Evolutionary conservation across 2,329 filamentous ascomycete species (phyloP).

Genomic region (Pseudopithomyces chartarum): DNA sequence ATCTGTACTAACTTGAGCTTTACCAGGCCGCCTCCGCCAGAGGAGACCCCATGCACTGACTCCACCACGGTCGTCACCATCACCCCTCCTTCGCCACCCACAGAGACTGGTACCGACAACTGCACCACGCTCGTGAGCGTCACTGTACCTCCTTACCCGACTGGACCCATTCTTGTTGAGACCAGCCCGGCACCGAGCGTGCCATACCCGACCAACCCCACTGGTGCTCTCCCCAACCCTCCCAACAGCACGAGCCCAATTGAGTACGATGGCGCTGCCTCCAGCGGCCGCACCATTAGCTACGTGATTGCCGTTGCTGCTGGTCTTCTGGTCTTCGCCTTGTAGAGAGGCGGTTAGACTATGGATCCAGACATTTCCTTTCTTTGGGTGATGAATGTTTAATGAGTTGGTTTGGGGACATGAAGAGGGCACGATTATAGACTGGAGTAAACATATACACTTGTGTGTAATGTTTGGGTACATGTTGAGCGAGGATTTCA

Average conservation of each 20-base stretch:
- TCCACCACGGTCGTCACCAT: slow-evolving; percentile 12
- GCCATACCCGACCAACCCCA: slow-evolving; percentile 26
- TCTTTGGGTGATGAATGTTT: slow-evolving; percentile 1
- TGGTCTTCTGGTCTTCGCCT: slow-evolving; percentile 30
- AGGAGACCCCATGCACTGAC: background rate
- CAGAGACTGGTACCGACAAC: slow-evolving; percentile 11
- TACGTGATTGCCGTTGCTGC: slow-evolving; percentile 27
- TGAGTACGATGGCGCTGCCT: slow-evolving; percentile 35
- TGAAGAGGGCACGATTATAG: background rate
- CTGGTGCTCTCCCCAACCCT: slow-evolving; percentile 22
- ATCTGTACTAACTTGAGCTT: background rate
- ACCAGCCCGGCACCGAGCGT: slow-evolving; percentile 31
- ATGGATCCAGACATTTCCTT: background rate
- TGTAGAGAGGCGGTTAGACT: slow-evolving; percentile 17
- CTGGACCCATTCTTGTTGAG: slow-evolving; percentile 29
- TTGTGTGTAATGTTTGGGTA: slow-evolving; percentile 7
- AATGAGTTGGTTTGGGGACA: slow-evolving; percentile 4
- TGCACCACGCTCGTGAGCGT: slow-evolving; percentile 15
- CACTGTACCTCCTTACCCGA: slow-evolving; percentile 24
- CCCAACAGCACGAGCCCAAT: slow-evolving; percentile 27
- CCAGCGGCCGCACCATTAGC: slow-evolving; percentile 22
- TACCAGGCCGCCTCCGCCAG: background rate
- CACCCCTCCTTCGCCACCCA: slow-evolving; percentile 9
- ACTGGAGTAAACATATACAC: slow-evolving; percentile 2
- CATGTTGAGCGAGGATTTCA: background rate